Evolutionary conservation across 139 green algal genomes (phyloP).

Genomic region (Volvox reticuliferus): DNA sequence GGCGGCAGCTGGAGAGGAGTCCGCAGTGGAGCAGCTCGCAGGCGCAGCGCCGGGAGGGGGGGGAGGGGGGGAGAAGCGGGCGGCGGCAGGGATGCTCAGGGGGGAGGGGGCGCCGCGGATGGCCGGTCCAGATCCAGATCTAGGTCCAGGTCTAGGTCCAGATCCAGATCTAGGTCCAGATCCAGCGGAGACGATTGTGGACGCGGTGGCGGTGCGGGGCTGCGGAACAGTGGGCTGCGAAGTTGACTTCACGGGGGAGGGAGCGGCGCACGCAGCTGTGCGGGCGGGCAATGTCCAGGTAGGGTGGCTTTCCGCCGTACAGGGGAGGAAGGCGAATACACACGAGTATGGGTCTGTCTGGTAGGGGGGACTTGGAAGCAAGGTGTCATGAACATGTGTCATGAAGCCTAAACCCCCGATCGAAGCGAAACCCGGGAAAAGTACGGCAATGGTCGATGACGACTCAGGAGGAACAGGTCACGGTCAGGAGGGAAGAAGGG

Average conservation of each 20-base stretch:
- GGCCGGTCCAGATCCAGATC: too few relatives aligned
- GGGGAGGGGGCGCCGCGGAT: not conserved
- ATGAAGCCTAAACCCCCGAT: too few relatives aligned
- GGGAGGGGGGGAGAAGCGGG: not conserved
- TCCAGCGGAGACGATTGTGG: not conserved
- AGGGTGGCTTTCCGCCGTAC: not conserved
- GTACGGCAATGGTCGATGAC: too few relatives aligned
- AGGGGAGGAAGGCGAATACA: too few relatives aligned
- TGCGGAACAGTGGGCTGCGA: not conserved
- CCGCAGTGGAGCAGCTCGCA: not conserved
- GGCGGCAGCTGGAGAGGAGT: not conserved
- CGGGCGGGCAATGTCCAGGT: constrained; percentile 15
- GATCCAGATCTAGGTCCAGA: not conserved
- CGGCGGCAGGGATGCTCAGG: not conserved
- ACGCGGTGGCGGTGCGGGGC: too few relatives aligned
- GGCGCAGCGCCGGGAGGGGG: too few relatives aligned
- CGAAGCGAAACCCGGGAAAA: too few relatives aligned
- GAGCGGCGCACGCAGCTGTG: constrained; percentile 12
- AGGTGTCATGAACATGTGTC: too few relatives aligned
- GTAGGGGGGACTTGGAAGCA: too few relatives aligned
- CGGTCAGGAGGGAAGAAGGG: too few relatives aligned
- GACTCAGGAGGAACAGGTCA: too few relatives aligned
- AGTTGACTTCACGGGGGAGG: constrained; percentile 6
- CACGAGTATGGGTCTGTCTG: too few relatives aligned
- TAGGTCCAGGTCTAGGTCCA: not conserved